Percentiles rank a stretch among this genome's conserved stretches.
These are phyloP conservation scores for Aspergillus asperescens DNA, from an alignment of 495 filamentous ascomycete species.

Conservation along the genomic window DNA sequence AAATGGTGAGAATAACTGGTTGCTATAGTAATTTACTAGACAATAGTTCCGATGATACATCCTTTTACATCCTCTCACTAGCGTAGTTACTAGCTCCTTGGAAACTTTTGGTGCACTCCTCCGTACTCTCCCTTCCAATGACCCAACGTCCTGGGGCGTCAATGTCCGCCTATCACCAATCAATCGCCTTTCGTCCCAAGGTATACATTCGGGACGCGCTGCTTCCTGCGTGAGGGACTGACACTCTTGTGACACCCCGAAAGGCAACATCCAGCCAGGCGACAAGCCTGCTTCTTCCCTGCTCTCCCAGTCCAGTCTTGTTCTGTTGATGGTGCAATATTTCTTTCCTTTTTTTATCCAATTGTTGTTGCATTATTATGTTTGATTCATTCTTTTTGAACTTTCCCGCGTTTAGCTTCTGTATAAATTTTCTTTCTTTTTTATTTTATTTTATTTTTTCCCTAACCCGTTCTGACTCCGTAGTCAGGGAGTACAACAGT, in stretches of 20 bases:
- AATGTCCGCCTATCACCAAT: constrained; percentile 25
- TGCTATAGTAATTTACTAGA: too few relatives aligned
- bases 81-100: too few relatives aligned
- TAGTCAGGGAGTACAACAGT: constrained; percentile 24
- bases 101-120: too few relatives aligned
- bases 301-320: not conserved
- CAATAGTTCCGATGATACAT: too few relatives aligned
- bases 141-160: constrained; percentile 30
- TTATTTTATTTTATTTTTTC: constrained; percentile 1
- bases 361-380: not conserved
- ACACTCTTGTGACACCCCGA: constrained; percentile 6
- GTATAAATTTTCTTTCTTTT: constrained; percentile 8
- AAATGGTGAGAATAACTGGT: too few relatives aligned
- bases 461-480: constrained; percentile 10
- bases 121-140: constrained; percentile 17
- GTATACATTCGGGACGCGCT: constrained; percentile 14
- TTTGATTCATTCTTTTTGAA: constrained; percentile 2
- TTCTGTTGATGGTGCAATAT: constrained; percentile 3
- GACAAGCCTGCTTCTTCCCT: constrained; percentile 14
- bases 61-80: too few relatives aligned
- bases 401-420: constrained; percentile 3
- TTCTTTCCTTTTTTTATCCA: not conserved
- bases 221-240: constrained; percentile 18
- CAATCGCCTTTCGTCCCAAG: constrained; percentile 9
- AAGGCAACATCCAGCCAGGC: constrained; percentile 11